Percentiles rank a stretch among this genome's conserved stretches.
Conservation (phyloP, 495 filamentous ascomycete genomes). For the Bacidia gigantensis region DNA sequence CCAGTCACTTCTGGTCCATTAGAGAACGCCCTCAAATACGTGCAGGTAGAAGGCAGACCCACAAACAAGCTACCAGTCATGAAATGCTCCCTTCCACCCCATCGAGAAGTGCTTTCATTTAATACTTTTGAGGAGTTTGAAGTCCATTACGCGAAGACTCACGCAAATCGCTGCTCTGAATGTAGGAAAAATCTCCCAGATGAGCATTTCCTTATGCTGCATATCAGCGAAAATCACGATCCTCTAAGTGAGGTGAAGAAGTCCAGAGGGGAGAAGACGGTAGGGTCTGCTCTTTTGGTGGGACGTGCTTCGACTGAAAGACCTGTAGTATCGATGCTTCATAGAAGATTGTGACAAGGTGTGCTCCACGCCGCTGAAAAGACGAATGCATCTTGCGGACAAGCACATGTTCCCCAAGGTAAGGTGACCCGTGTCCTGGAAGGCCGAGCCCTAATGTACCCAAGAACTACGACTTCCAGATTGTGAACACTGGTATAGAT, state of each 20-base stretch:
- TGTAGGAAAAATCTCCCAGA: conserved; percentile 71
- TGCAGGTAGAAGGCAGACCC: conserved; percentile 12
- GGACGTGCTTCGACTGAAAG: neutral
- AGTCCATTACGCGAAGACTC: conserved; percentile 64
- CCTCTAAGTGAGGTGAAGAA: conserved; percentile 52
- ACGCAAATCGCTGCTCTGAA: conserved; percentile 72
- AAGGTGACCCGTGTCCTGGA: conserved; percentile 5
- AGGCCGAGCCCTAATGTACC: neutral
- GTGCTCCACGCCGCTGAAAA: conserved; percentile 71
- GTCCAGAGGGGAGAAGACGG: conserved; percentile 75
- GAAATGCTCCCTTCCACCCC: conserved; percentile 69
- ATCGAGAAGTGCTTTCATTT: conserved; percentile 55
- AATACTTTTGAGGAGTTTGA: conserved; percentile 71
- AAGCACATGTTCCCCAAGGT: conserved; percentile 86
- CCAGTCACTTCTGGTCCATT: neutral
- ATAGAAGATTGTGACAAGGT: conserved; percentile 76
- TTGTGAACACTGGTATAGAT: conserved; percentile 82
- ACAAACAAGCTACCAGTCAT: conserved; percentile 30
- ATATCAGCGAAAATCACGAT: conserved; percentile 91
- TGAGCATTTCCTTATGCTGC: conserved; percentile 56
- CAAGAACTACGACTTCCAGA: conserved; percentile 74
- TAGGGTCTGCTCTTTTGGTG: conserved; percentile 29
- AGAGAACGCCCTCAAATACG: conserved; percentile 13
- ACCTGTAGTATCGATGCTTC: conserved; percentile 65
- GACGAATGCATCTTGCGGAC: conserved; percentile 75